Conservation (phyloP, 805 yeast genomes). For the Pichia kluyveri region DNA sequence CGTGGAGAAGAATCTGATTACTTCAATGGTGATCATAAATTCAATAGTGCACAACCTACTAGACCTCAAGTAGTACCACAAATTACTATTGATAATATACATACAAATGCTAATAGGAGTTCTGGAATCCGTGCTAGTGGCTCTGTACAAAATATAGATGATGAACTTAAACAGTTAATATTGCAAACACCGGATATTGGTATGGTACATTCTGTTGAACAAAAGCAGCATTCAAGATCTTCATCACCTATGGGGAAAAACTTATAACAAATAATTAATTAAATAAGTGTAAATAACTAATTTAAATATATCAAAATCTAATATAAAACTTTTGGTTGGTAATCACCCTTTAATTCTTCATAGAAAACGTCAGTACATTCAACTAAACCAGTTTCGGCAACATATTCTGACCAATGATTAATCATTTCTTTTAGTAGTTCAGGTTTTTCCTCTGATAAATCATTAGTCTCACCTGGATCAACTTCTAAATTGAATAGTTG, state of each 20-base stretch:
- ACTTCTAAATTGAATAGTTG: slow-evolving; percentile 32
- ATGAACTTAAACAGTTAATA: slow-evolving; percentile 3
- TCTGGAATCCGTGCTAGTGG: neutral
- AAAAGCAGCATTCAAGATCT: slow-evolving; percentile 2
- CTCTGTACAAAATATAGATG: slow-evolving; percentile 5
- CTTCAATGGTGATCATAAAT: neutral
- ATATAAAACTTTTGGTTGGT: slow-evolving; percentile 2
- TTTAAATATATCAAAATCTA: neutral
- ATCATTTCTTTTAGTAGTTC: slow-evolving; percentile 33
- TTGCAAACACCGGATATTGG: slow-evolving; percentile 1
- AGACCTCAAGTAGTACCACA: neutral
- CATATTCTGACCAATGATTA: slow-evolving; percentile 42
- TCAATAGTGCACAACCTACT: neutral
- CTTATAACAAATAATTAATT: too few relatives aligned
- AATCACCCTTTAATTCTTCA: slow-evolving; percentile 4
- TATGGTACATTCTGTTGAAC: slow-evolving; percentile 1
- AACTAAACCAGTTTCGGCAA: slow-evolving; percentile 41
- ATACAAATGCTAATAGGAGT: neutral
- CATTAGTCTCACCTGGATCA: slow-evolving; percentile 41
- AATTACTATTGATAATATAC: neutral
- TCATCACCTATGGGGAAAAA: neutral
- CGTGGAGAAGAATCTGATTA: neutral
- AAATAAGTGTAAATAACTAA: too few relatives aligned
- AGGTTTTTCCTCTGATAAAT: slow-evolving; percentile 30
- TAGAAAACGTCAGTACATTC: slow-evolving; percentile 17